A percentile compares a stretch with the other conserved stretches of the same genome.
Conservation (phyloP, 352 stramenopile genomes). For the Thalassiosira sp. region DNA sequence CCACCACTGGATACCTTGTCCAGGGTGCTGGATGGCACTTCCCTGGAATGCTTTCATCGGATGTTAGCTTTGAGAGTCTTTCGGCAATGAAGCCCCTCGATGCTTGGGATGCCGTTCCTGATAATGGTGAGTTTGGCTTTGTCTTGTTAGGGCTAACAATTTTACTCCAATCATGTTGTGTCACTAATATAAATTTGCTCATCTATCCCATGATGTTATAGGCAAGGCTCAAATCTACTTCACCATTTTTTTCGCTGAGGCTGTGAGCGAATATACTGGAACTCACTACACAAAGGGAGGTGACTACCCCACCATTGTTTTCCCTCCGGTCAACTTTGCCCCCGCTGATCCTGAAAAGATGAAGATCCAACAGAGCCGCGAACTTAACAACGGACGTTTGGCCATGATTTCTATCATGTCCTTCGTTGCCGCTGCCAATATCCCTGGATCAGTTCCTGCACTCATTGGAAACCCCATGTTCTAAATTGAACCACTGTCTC, state of each 20-base stretch:
- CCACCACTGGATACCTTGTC: constrained; percentile 70
- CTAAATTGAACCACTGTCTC: constrained; percentile 25
- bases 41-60: constrained; percentile 61
- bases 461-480: constrained; percentile 65
- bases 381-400: constrained; percentile 73
- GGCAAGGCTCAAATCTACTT: constrained; percentile 67
- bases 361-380: constrained; percentile 52
- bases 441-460: constrained; percentile 68
- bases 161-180: neutral
- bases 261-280: constrained; percentile 55
- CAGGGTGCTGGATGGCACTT: constrained; percentile 70
- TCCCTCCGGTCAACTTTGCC: constrained; percentile 67
- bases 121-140: constrained; percentile 38
- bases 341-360: constrained; percentile 42
- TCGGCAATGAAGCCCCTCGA: constrained; percentile 75
- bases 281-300: constrained; percentile 78
- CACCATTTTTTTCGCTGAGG: constrained; percentile 73
- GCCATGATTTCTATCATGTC: constrained; percentile 79
- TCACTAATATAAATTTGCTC: neutral
- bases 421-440: constrained; percentile 67
- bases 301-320: constrained; percentile 60
- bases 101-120: constrained; percentile 70
- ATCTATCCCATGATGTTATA: neutral
- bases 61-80: constrained; percentile 68
- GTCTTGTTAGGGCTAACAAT: neutral